Evolutionary conservation across 345 rosid genomes (phyloP), one percentile per base, ranked within the genome.

Genomic region (Bruguiera gymnorhiza): DNA sequence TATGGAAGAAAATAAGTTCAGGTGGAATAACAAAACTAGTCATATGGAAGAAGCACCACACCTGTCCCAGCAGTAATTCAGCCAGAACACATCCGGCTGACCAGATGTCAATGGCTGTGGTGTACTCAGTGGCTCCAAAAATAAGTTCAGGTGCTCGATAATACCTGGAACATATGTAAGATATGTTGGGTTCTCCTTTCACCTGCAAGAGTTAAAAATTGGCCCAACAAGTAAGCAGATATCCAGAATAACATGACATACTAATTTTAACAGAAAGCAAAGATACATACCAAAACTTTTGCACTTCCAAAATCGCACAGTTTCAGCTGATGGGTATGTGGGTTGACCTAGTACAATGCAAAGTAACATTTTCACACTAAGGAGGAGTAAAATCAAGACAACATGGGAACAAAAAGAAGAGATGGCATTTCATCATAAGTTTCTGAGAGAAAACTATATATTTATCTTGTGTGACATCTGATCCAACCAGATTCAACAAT

Each of bases 91-190:
- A 95, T 24, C 99, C 99, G 48, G 90, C 97, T 52, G 99, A 95
- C 99, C 97, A 95, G 80, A 95, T 88, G 75, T 95, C 99, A 74
- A 95, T 92, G 51, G 99, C 97, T 26, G 98, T 79, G 66, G 97
- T 90, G 79, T 95, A 95, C 83, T 92, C 97, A 0, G 97, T 95
- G 8, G 99, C 98, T 26, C 99, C 99, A 71, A 95, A 95, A 56
- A 95, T 95, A 69, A 95, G 89, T 81, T 95, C 99, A 18, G 99
- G 99, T 64, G 99, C 99, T 66, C 99, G 84, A 77, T 95, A 92
- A 86, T 95, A 95, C 68, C 99, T 82, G n/a, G 99, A 95, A 78
- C 97, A 91, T 63, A 91, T 94, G 79, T 93, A 93, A 58, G 96
- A 89, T 73, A 91, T 91, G 76, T 94, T 93, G 29, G 97, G 97